These are phyloP conservation scores for Fraxinus cuspidata DNA, from an alignment of 257 asterid genomes.

Conservation along the genomic window DNA sequence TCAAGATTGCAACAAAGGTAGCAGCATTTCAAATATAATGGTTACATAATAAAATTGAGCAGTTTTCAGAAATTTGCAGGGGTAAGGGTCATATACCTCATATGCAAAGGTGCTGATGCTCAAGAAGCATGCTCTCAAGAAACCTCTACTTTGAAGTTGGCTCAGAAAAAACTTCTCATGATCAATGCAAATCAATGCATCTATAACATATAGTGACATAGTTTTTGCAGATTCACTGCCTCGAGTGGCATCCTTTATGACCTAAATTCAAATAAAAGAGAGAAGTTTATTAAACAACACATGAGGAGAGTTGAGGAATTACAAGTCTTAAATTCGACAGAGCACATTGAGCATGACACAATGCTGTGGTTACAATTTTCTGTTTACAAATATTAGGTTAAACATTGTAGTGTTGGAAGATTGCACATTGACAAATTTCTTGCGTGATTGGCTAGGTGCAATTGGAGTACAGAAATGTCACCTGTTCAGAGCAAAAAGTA, in stretches of 20 bases:
- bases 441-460: background rate
- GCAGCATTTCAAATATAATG: background rate
- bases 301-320: slow-evolving; percentile 5
- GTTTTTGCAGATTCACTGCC: slow-evolving; percentile 86
- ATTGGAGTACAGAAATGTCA: background rate
- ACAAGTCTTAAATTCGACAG: background rate
- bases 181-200: slow-evolving; percentile 80
- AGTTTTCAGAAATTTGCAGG: background rate
- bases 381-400: background rate
- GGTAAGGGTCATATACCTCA: slow-evolving; percentile 55
- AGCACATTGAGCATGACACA: slow-evolving; percentile 3
- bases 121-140: slow-evolving; percentile 74
- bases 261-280: slow-evolving; percentile 45
- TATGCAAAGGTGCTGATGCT: slow-evolving; percentile 70
- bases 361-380: background rate
- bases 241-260: slow-evolving; percentile 82
- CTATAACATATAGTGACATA: slow-evolving; percentile 75
- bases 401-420: background rate
- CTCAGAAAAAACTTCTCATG: slow-evolving; percentile 82
- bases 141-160: slow-evolving; percentile 93
- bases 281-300: background rate
- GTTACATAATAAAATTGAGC: background rate
- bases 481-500: background rate
- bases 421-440: background rate
- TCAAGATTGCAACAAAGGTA: background rate